Conservation (phyloP, 176 grass and related monocot species). For the Phyllostachys edulis region DNA sequence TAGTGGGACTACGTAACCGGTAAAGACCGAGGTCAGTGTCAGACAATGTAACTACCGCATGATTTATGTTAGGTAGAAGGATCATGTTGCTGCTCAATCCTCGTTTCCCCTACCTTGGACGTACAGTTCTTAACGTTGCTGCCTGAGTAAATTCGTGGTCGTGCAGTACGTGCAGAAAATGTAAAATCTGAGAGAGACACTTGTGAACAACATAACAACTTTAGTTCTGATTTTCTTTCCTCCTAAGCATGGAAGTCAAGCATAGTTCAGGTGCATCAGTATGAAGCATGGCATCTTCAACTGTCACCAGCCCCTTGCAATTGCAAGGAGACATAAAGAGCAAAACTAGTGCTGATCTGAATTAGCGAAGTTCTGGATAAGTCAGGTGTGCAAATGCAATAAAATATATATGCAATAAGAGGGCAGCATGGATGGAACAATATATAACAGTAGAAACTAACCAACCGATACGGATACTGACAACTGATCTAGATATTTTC, state of each 20-base stretch:
- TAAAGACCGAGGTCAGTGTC: neutral
- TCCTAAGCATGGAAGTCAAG: neutral
- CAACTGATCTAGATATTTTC: neutral
- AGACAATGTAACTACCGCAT: neutral
- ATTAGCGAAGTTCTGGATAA: neutral
- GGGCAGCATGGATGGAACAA: neutral
- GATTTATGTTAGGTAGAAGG: neutral
- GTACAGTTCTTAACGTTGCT: neutral
- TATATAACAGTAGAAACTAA: neutral
- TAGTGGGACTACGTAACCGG: neutral
- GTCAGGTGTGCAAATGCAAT: neutral
- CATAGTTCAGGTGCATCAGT: neutral
- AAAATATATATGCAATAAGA: neutral
- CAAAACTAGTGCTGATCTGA: neutral
- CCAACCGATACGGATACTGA: neutral
- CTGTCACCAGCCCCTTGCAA: neutral
- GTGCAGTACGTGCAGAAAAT: neutral
- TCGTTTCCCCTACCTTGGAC: neutral
- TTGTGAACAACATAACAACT: neutral
- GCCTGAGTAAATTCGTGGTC: neutral
- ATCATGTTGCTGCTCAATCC: neutral
- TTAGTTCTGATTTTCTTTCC: neutral
- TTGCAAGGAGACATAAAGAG: neutral
- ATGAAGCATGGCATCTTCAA: neutral
- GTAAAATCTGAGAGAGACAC: neutral